These are phyloP conservation scores for Fusarium sp. DNA, from an alignment of 2,329 filamentous ascomycete species.

Conservation along the genomic window DNA sequence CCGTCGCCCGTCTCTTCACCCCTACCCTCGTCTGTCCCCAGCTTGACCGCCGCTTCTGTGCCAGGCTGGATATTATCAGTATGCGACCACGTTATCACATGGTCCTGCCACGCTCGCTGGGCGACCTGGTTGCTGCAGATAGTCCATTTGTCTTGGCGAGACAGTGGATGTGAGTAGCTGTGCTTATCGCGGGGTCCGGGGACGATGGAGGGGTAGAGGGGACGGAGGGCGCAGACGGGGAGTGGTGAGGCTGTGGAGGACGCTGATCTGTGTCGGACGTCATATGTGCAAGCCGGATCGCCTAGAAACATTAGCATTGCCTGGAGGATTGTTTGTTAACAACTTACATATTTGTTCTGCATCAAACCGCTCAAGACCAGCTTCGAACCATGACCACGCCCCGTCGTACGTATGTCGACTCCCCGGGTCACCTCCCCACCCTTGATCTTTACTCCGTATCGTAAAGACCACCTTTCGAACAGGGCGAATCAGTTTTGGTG, in stretches of 20 bases:
- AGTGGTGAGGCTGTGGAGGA: slow-evolving; percentile 44
- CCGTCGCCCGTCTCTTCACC: slow-evolving; percentile 66
- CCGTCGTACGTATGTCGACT: slow-evolving; percentile 58
- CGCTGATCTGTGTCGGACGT: slow-evolving; percentile 46
- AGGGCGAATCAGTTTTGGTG: slow-evolving; percentile 60
- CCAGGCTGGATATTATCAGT: slow-evolving; percentile 62
- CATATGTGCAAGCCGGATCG: slow-evolving; percentile 50
- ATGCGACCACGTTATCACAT: slow-evolving; percentile 68
- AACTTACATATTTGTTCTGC: slow-evolving; percentile 51
- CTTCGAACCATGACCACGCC: slow-evolving; percentile 75
- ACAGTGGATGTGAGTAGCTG: slow-evolving; percentile 56
- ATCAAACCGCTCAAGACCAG: slow-evolving; percentile 69
- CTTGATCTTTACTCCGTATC: slow-evolving; percentile 70
- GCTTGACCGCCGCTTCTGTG: slow-evolving; percentile 55
- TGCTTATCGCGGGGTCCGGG: slow-evolving; percentile 41
- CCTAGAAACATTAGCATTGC: slow-evolving; percentile 40
- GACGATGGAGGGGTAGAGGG: slow-evolving; percentile 53
- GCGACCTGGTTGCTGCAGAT: slow-evolving; percentile 65
- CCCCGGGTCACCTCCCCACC: slow-evolving; percentile 59
- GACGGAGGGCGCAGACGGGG: slow-evolving; percentile 55
- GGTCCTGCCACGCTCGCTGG: slow-evolving; percentile 51
- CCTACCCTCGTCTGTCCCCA: slow-evolving; percentile 60
- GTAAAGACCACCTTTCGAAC: slow-evolving; percentile 73
- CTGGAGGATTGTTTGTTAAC: rapidly evolving
- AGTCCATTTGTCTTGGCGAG: slow-evolving; percentile 53